Evolutionary conservation across 2,329 filamentous ascomycete species (phyloP).

Genomic region (Furcasterigmium furcatum): DNA sequence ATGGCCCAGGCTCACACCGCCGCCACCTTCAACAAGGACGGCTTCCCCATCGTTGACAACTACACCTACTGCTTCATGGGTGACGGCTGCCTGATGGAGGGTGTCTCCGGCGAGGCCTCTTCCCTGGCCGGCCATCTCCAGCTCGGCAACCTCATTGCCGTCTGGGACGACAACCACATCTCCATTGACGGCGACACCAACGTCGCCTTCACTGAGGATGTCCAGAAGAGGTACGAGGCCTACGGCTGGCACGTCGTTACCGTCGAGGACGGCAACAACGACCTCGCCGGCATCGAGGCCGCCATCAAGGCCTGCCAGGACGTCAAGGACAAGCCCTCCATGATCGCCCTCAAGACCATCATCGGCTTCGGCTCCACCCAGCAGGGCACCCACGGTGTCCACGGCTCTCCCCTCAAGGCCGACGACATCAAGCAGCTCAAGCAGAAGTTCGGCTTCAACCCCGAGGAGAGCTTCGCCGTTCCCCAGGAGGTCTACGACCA

Average conservation of each 20-base stretch:
- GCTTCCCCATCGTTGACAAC: constrained; percentile 89
- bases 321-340: constrained; percentile 91
- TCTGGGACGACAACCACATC: constrained; percentile 99
- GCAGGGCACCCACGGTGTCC: constrained; percentile 91
- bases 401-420: constrained; percentile 92
- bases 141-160: constrained; percentile 93
- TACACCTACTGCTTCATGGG: constrained; percentile 96
- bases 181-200: constrained; percentile 93
- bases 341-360: constrained; percentile 96
- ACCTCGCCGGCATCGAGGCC: constrained; percentile 82
- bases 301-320: constrained; percentile 82
- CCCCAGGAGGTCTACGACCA: constrained; percentile 92
- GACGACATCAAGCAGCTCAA: constrained; percentile 95
- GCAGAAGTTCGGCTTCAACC: constrained; percentile 93
- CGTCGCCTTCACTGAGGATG: constrained; percentile 95
- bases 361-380: constrained; percentile 95
- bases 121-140: constrained; percentile 94
- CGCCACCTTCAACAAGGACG: constrained; percentile 94
- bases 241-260: constrained; percentile 93
- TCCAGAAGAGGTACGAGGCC: constrained; percentile 88
- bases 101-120: constrained; percentile 88
- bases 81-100: constrained; percentile 98
- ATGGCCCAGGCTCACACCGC: constrained; percentile 92
- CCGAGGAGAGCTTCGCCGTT: constrained; percentile 87
- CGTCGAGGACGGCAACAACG: constrained; percentile 84